Percentiles rank a stretch among this genome's conserved stretches.
phyloP scores from a whole-genome alignment of 2,329 filamentous ascomycete genomes.

The Pseudogymnoascus sp. region DNA sequence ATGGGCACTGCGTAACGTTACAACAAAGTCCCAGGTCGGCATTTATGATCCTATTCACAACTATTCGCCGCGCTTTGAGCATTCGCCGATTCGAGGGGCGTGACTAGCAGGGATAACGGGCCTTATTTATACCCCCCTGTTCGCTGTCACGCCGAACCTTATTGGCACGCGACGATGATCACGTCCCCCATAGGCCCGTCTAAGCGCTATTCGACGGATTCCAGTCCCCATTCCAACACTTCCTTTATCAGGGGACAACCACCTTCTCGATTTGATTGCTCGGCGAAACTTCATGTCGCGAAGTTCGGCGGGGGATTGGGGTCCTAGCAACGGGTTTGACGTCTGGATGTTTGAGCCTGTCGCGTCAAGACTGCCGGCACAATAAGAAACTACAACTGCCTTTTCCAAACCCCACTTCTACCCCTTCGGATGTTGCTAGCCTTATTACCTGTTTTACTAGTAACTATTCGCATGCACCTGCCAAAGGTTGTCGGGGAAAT shows the following conservation, averaged over 20 bases:
- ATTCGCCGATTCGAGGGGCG: neutral
- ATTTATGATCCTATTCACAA: neutral
- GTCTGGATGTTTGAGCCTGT: neutral
- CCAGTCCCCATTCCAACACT: neutral
- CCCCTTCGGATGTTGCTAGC: neutral
- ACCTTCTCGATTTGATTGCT: constrained; percentile 1
- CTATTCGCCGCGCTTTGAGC: neutral
- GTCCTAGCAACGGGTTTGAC: neutral
- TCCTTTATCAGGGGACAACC: constrained; percentile 3
- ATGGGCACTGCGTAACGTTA: neutral
- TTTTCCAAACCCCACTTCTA: neutral
- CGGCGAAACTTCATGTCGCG: neutral
- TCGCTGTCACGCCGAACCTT: neutral
- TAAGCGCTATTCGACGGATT: neutral
- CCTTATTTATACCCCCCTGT: constrained; percentile 1
- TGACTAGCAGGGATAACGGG: constrained; percentile 5
- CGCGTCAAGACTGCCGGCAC: neutral
- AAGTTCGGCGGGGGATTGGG: neutral
- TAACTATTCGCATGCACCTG: neutral
- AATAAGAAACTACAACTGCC: neutral
- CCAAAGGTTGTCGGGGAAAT: neutral
- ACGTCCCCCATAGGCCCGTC: neutral
- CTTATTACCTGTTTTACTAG: neutral
- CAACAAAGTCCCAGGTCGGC: neutral
- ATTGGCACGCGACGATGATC: constrained; percentile 5